These are phyloP conservation scores for Blastomyces parvus DNA, from an alignment of 2,329 filamentous ascomycete genomes.

Conservation along the genomic window DNA sequence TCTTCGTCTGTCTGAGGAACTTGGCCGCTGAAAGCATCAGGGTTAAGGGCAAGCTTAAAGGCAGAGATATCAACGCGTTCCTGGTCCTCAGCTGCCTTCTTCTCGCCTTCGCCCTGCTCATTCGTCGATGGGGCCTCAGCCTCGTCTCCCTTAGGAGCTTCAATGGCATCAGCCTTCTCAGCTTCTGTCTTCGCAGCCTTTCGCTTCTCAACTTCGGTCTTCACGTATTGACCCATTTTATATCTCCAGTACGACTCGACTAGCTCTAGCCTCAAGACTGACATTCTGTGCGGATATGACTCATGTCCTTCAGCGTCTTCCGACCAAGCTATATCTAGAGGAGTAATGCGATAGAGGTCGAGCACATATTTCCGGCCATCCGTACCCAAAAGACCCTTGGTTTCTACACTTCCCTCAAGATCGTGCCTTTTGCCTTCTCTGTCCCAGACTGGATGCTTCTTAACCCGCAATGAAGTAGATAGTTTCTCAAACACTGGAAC, in stretches of 20 bases:
- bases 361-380: slow-evolving; percentile 97
- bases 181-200: slow-evolving; percentile 35
- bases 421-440: slow-evolving; percentile 87
- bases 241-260: slow-evolving; percentile 75
- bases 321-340: slow-evolving; percentile 81
- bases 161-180: slow-evolving; percentile 24
- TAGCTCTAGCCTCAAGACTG: slow-evolving; percentile 80
- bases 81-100: slow-evolving; percentile 39
- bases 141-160: slow-evolving; percentile 18
- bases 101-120: slow-evolving; percentile 36
- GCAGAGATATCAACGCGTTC: slow-evolving; percentile 75
- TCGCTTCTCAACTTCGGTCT: slow-evolving; percentile 61
- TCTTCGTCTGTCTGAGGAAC: slow-evolving; percentile 81
- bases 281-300: slow-evolving; percentile 90
- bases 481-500: slow-evolving; percentile 76
- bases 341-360: slow-evolving; percentile 89
- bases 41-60: slow-evolving; percentile 84
- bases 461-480: slow-evolving; percentile 80
- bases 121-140: slow-evolving; percentile 23
- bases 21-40: slow-evolving; percentile 91
- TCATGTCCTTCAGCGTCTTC: slow-evolving; percentile 58
- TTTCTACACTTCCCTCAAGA: slow-evolving; percentile 91
- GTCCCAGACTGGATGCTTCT: slow-evolving; percentile 95
- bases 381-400: slow-evolving; percentile 92
- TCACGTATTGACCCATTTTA: slow-evolving; percentile 84